Base-by-base conservation (phyloP, 768 basidiomycete species). In the Lactarius deliciosus region DNA sequence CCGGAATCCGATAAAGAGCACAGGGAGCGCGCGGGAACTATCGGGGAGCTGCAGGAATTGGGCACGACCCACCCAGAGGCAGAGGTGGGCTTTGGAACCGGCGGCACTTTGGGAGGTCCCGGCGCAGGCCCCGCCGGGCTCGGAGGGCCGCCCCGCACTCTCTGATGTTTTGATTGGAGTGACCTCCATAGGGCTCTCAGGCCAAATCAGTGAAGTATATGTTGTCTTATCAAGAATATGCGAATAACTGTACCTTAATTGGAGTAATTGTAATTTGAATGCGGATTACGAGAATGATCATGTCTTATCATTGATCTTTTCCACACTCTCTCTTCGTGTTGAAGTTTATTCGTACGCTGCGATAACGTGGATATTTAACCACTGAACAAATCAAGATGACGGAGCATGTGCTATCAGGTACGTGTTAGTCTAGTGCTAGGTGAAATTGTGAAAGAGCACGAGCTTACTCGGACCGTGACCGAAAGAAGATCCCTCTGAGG, bases 341-440 rank as follows among this genome's bases (percentile, higher is more conserved):
- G 9, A 22, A 50, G 4, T 5, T 50, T 50, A 50, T 50, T 22
- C 22, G 47, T 22, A 22, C 47, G 5, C 22, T 50, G 47, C 47
- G 22, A 10, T 25, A n/a, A 15, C 47, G 47, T 11, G 13, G 11
- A 50, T 22, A 13, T 47, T 59, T 54, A 54, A 64, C 28, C 8
- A 6, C 18, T 47, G 10, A n/a, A 34, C 30, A 57, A 25, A 57
- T 22, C 25, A 32, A 34, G 36, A 66, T 63, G 65, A 30, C 57
- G 20, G 65, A 41, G 22, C 16, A 58, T 63, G 56, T 34, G 5
- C 11, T 50, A 34, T 41, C 47, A 57, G 47, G 65, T 66, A 58
- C 7, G 65, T 63, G 30, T 7, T 16, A 25, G 22, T 7, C 43
- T 34, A 34, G 34, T 34, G 32, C 32, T 34, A 1, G 3, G 36